These are phyloP conservation scores for Cryomyces minteri DNA, from an alignment of 495 filamentous ascomycete species.

Conservation along the genomic window DNA sequence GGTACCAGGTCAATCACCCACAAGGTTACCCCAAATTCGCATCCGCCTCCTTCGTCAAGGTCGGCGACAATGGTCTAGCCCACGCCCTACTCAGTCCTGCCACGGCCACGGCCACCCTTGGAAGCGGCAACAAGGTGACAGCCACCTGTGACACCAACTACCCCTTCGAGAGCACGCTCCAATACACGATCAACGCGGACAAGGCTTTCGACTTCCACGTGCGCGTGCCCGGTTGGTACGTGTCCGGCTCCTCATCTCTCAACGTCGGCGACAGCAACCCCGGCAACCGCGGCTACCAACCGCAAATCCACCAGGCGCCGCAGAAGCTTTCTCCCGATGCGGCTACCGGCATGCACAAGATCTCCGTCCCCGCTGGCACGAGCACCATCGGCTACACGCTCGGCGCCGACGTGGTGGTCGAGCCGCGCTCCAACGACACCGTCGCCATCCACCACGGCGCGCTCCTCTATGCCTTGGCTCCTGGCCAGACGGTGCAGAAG, in stretches of 20 bases:
- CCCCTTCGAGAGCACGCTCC: slow-evolving; percentile 29
- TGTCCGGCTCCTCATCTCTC: slow-evolving; percentile 8
- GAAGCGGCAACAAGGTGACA: slow-evolving; percentile 9
- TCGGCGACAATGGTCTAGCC: slow-evolving; percentile 19
- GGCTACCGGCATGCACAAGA: slow-evolving; percentile 16
- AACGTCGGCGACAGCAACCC: background rate
- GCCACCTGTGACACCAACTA: slow-evolving; percentile 29
- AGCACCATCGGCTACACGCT: slow-evolving; percentile 14
- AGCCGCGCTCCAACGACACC: slow-evolving; percentile 30
- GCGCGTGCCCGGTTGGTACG: slow-evolving; percentile 30
- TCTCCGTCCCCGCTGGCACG: slow-evolving; percentile 15
- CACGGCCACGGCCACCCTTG: slow-evolving; percentile 15
- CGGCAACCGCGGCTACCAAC: background rate
- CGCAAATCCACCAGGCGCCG: background rate
- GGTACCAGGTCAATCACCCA: slow-evolving; percentile 31
- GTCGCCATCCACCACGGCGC: slow-evolving; percentile 34
- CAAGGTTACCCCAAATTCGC: slow-evolving; percentile 44
- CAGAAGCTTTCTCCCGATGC: slow-evolving; percentile 9
- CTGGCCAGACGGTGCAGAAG: slow-evolving; percentile 16
- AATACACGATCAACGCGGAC: slow-evolving; percentile 27
- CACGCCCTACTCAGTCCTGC: slow-evolving; percentile 25
- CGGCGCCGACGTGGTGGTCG: slow-evolving; percentile 10
- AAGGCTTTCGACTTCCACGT: slow-evolving; percentile 27
- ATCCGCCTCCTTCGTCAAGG: slow-evolving; percentile 7
- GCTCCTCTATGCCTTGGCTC: slow-evolving; percentile 34